A percentile compares a stretch with the other conserved stretches of the same genome.
These are phyloP conservation scores for Sporothrix curviconia DNA, from an alignment of 2,329 filamentous ascomycete genomes.

Conservation along the genomic window DNA sequence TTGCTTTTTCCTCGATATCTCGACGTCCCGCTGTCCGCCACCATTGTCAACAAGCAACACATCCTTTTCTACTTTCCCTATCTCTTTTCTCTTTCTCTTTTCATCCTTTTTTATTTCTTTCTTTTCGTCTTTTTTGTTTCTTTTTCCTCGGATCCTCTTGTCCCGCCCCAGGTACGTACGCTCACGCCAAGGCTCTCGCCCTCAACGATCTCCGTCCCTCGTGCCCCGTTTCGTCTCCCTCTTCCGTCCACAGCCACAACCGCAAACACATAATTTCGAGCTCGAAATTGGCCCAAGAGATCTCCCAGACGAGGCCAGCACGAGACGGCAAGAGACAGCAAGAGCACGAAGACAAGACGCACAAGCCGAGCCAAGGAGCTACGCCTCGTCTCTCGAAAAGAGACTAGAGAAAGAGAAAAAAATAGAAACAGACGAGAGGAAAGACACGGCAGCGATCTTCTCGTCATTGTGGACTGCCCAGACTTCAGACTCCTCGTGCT, in stretches of 20 bases:
- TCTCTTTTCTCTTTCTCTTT: no score
- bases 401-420: background rate
- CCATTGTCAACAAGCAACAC: no score
- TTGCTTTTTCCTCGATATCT: no score
- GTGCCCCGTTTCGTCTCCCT: background rate
- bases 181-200: slow-evolving; percentile 10
- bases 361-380: slow-evolving; percentile 10
- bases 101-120: no score
- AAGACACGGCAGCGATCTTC: no score
- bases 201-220: background rate
- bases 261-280: background rate
- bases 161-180: slow-evolving; percentile 16
- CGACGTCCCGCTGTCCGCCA: no score
- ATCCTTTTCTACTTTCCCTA: no score
- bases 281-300: background rate
- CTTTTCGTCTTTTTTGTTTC: background rate
- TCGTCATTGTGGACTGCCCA: background rate
- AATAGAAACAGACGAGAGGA: no score
- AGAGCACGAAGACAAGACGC: background rate
- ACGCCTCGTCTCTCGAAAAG: slow-evolving; percentile 5
- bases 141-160: background rate
- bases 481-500: background rate
- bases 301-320: no score
- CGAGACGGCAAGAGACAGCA: no score
- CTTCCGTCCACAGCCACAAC: slow-evolving; percentile 7